phyloP scores from a whole-genome alignment of 2,329 filamentous ascomycete species.

The Colletotrichum godetiae region DNA sequence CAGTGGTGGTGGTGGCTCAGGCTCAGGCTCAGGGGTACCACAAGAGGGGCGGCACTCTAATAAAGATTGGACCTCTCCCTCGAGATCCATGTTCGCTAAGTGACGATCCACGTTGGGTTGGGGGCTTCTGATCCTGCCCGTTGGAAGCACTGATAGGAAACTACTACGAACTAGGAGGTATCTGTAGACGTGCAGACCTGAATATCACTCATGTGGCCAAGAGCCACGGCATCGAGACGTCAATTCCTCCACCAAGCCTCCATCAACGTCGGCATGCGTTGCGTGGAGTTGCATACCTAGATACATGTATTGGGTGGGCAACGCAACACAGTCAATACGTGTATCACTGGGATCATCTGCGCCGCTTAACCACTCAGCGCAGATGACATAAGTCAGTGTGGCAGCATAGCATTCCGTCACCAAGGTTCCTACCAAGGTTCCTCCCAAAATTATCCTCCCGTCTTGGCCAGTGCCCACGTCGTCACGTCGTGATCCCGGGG shows the following conservation, averaged over 20 bases:
- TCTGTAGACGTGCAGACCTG: background rate
- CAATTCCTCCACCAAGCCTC: slow-evolving; percentile 1
- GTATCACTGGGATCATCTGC: background rate
- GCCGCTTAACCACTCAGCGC: background rate
- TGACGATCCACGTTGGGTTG: background rate
- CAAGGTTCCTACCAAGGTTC: background rate
- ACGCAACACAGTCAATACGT: background rate
- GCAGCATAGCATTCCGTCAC: background rate
- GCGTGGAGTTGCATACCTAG: background rate
- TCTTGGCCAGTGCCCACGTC: background rate
- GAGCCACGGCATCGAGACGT: background rate
- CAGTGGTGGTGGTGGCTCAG: background rate
- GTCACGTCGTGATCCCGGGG: background rate
- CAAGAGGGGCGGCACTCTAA: background rate
- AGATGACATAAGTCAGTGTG: background rate
- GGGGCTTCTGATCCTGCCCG: background rate
- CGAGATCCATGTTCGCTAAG: background rate
- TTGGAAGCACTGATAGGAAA: background rate
- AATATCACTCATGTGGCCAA: background rate
- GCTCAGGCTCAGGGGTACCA: background rate
- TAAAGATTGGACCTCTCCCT: background rate
- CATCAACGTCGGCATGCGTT: background rate
- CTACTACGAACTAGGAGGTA: background rate
- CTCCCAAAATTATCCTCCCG: background rate
- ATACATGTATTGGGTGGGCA: background rate